Evolutionary conservation across 2,329 filamentous ascomycete genomes (phyloP), one percentile per base, ranked within the genome.

Genomic region (Fusarium floridanum): DNA sequence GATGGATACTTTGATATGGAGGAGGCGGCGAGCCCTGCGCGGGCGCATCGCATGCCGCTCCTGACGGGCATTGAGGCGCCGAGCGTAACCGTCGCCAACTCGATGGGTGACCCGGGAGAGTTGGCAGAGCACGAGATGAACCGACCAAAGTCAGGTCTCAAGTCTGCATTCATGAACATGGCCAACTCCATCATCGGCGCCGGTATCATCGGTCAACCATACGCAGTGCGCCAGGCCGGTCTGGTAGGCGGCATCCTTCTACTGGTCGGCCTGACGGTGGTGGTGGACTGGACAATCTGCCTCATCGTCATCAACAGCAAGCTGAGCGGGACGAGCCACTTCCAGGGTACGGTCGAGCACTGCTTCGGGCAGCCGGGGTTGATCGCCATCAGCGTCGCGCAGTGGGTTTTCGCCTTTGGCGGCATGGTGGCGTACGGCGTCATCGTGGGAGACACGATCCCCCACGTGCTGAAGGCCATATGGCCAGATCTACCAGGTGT

Each of bases 351-450:
- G 1, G 95, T 99, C 81, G 93, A 98, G 84, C 92, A 96, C 83
- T 99, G 97, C 85, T 99, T 98, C 84, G 97, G 97, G 7, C 92
- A 91, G 79, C 88, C 92, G 20, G 97, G 97, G 0, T 87, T 99
- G 66, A 91, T 99, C 75, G 96, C 97, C 68, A 98, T 99, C 76
- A 89, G 86, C 70, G 75, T 98, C 71, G 97, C 97, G 60, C 97
- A 99, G 86, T 99, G 96, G 96, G 93, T 95, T 32, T 99, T 99
- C 88, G 97, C 97, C 4, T 99, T 98, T 86, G 97, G 97, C 66
- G 97, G 97, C 74, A 99, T 99, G 97, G 91, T 99, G 66, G 97
- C 97, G 16, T 99, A 98, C 83, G 97, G 95, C 76, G 95, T 99
- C 79, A 98, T 99, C 79, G 94, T 99, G 11, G 97, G 97, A 69